phyloP scores from a whole-genome alignment of 768 basidiomycete species.

The Phallus indusiatus region DNA sequence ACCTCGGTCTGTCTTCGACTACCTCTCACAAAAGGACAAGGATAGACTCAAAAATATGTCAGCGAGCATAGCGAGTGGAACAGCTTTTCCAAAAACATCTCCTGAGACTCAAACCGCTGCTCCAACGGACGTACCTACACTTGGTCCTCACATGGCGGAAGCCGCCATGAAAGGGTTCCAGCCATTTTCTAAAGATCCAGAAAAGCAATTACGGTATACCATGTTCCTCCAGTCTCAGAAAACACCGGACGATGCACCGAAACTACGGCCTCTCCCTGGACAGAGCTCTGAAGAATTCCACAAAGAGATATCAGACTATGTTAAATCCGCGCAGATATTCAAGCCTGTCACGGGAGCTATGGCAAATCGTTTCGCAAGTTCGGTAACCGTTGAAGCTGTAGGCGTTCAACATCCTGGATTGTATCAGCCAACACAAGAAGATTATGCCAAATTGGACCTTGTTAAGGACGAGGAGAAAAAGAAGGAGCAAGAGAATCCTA shows the following conservation, averaged over 20 bases:
- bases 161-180: slow-evolving; percentile 85
- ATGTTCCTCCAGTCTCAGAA: slow-evolving; percentile 74
- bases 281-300: slow-evolving; percentile 64
- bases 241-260: slow-evolving; percentile 26
- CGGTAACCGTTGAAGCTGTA: slow-evolving; percentile 58
- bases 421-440: slow-evolving; percentile 36
- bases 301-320: slow-evolving; percentile 78
- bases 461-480: slow-evolving; percentile 33
- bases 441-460: slow-evolving; percentile 32
- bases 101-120: slow-evolving; percentile 20
- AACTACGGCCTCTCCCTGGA: slow-evolving; percentile 37
- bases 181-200: slow-evolving; percentile 69
- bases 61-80: slow-evolving; percentile 19
- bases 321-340: slow-evolving; percentile 81
- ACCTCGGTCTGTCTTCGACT: slow-evolving; percentile 86
- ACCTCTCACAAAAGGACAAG: slow-evolving; percentile 83
- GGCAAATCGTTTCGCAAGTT: slow-evolving; percentile 88
- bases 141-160: slow-evolving; percentile 72
- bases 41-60: slow-evolving; percentile 69
- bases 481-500: slow-evolving; percentile 59
- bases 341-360: slow-evolving; percentile 88
- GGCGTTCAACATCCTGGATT: slow-evolving; percentile 59
- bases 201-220: slow-evolving; percentile 79
- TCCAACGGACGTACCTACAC: slow-evolving; percentile 41
- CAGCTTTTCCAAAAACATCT: slow-evolving; percentile 15